phyloP scores from a whole-genome alignment of 441 rosid species.

The Aleurites moluccanus region DNA sequence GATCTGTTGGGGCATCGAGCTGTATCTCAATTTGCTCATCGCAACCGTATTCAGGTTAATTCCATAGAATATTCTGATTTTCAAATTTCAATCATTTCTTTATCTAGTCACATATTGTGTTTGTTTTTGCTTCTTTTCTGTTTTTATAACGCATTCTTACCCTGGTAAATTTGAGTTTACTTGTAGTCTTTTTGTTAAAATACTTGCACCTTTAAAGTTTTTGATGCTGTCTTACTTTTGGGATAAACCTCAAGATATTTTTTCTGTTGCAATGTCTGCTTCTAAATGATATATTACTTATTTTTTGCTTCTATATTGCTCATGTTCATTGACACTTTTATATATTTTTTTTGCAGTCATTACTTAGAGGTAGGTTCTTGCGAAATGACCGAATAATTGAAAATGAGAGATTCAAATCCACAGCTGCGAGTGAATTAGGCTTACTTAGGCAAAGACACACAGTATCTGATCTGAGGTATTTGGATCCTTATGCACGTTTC shows the following conservation, averaged over 20 bases:
- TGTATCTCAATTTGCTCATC: slow-evolving; percentile 86
- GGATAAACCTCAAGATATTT: background rate
- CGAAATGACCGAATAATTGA: slow-evolving; percentile 60
- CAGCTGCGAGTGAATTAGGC: slow-evolving; percentile 86
- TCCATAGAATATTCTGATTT: background rate
- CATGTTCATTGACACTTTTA: background rate
- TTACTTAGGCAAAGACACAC: slow-evolving; percentile 84
- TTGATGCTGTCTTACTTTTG: background rate
- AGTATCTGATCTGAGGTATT: slow-evolving; percentile 89
- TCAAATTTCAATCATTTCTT: background rate
- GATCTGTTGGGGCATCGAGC: slow-evolving; percentile 60
- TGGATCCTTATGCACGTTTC: slow-evolving; percentile 13
- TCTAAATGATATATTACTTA: slow-evolving; percentile 4
- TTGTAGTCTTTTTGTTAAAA: background rate
- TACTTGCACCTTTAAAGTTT: background rate
- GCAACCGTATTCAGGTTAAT: slow-evolving; percentile 89
- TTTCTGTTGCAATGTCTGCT: background rate
- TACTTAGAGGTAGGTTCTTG: slow-evolving; percentile 90
- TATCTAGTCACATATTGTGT: background rate
- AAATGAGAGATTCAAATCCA: slow-evolving; percentile 56
- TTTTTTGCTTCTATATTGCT: slow-evolving; percentile 11
- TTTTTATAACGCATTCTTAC: background rate
- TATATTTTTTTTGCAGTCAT: slow-evolving; percentile 59
- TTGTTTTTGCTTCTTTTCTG: background rate
- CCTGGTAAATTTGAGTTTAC: background rate